Evolutionary conservation across 148 eudicot species (phyloP).

Genomic region (Cornus controversa): DNA sequence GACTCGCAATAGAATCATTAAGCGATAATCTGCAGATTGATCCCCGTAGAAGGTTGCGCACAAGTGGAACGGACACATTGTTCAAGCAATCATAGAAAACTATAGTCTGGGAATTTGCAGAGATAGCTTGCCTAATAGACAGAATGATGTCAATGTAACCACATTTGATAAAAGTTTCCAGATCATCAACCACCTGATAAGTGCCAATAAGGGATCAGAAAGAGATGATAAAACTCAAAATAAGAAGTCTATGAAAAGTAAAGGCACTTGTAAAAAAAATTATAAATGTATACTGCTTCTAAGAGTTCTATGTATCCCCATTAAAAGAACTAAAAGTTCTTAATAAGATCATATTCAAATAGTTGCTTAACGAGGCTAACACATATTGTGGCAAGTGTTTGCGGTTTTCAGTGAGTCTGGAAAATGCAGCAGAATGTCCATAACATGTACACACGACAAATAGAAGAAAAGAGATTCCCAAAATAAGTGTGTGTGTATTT

Average conservation of each 20-base stretch:
- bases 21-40: slow-evolving; percentile 33
- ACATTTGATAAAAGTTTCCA: slow-evolving; percentile 32
- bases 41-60: slow-evolving; percentile 32
- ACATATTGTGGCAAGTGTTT: too few species aligned
- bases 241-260: neutral
- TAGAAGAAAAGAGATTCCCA: too few species aligned
- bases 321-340: too few species aligned
- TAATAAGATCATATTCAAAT: too few species aligned
- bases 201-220: slow-evolving; percentile 1
- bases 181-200: slow-evolving; percentile 74
- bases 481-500: too few species aligned
- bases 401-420: too few species aligned
- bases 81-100: slow-evolving; percentile 47
- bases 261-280: too few species aligned
- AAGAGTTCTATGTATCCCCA: too few species aligned
- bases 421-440: too few species aligned
- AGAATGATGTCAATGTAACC: slow-evolving; percentile 36
- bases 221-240: slow-evolving; percentile 1
- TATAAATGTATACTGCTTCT: too few species aligned
- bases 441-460: too few species aligned
- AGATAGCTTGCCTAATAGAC: slow-evolving; percentile 43
- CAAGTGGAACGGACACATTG: slow-evolving; percentile 21
- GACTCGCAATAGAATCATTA: slow-evolving; percentile 16
- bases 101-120: slow-evolving; percentile 42
- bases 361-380: too few species aligned